phyloP scores from a whole-genome alignment of 257 asterid genomes.

The Sherardia arvensis region DNA sequence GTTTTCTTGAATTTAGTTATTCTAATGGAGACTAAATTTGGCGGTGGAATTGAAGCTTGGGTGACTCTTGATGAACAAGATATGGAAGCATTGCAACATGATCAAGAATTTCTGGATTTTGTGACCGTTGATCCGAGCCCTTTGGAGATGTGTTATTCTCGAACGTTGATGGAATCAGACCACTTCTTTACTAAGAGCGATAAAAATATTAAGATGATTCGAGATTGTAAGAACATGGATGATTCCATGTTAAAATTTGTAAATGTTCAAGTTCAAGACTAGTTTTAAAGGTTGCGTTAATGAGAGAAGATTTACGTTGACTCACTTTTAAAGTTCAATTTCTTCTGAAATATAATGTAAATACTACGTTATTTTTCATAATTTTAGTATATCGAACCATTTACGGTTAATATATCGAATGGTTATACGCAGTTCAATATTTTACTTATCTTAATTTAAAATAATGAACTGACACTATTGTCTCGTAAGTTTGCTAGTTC shows the following conservation, averaged over 20 bases:
- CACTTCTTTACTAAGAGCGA: neutral
- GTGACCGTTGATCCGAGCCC: conserved; percentile 48
- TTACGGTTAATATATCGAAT: no score
- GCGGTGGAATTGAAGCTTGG: conserved; percentile 80
- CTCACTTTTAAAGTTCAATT: no score
- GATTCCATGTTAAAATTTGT: neutral
- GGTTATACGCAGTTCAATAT: no score
- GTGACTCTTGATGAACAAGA: conserved; percentile 64
- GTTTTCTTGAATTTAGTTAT: conserved; percentile 49
- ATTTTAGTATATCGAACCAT: no score
- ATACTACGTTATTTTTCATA: no score
- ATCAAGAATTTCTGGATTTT: conserved; percentile 31
- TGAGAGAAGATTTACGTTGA: no score
- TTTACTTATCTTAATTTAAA: no score
- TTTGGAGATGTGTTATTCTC: conserved; percentile 8
- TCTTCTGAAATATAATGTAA: no score
- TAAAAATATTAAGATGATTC: neutral
- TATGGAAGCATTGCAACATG: conserved; percentile 30
- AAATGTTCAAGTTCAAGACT: neutral
- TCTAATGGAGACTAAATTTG: conserved; percentile 45
- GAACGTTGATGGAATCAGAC: neutral
- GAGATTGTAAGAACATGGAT: neutral
- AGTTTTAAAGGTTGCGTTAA: no score
- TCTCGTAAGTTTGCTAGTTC: no score
- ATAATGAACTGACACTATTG: no score